Percentiles rank a stretch among this genome's conserved stretches.
Evolutionary conservation across 306 rosid species (phyloP).

Genomic region (Canavalia gladiata): DNA sequence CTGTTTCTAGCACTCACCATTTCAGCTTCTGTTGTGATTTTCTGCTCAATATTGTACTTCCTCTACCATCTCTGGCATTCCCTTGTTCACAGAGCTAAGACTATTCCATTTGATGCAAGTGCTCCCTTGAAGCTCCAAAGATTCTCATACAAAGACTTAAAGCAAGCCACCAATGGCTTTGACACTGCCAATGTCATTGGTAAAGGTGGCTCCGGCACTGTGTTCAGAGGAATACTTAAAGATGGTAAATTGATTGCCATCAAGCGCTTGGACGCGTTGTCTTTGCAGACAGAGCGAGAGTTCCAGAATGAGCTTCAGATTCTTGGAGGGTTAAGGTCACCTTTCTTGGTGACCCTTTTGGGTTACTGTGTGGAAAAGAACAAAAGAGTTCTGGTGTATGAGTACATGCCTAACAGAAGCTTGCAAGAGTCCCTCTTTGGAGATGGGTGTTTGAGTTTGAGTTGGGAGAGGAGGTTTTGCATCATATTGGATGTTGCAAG

Average conservation of each 20-base stretch:
- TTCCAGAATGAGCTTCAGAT: constrained; percentile 94
- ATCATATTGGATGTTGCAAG: constrained; percentile 78
- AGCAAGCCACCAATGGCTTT: constrained; percentile 74
- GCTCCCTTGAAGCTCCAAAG: constrained; percentile 88
- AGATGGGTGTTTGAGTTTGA: constrained; percentile 66
- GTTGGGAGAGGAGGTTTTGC: constrained; percentile 88
- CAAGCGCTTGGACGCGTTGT: constrained; percentile 73
- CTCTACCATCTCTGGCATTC: constrained; percentile 82
- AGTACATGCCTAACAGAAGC: constrained; percentile 88
- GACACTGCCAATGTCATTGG: constrained; percentile 79
- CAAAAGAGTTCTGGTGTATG: constrained; percentile 79
- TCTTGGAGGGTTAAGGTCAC: constrained; percentile 92
- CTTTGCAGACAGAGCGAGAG: constrained; percentile 84
- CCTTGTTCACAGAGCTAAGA: constrained; percentile 70
- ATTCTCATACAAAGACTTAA: constrained; percentile 83
- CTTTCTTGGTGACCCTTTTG: constrained; percentile 83
- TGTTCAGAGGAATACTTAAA: constrained; percentile 77
- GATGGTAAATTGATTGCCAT: constrained; percentile 83
- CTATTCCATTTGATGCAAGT: constrained; percentile 83
- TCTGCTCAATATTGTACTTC: constrained; percentile 79
- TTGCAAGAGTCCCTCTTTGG: constrained; percentile 91
- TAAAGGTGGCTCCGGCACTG: constrained; percentile 97
- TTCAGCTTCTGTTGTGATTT: constrained; percentile 78
- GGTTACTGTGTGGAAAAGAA: constrained; percentile 88
- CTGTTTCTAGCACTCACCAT: constrained; percentile 81